Percentiles rank a stretch among this genome's conserved stretches.
Evolutionary conservation across 2,329 filamentous ascomycete genomes (phyloP).

Genomic region (Sclerotinia minor): DNA sequence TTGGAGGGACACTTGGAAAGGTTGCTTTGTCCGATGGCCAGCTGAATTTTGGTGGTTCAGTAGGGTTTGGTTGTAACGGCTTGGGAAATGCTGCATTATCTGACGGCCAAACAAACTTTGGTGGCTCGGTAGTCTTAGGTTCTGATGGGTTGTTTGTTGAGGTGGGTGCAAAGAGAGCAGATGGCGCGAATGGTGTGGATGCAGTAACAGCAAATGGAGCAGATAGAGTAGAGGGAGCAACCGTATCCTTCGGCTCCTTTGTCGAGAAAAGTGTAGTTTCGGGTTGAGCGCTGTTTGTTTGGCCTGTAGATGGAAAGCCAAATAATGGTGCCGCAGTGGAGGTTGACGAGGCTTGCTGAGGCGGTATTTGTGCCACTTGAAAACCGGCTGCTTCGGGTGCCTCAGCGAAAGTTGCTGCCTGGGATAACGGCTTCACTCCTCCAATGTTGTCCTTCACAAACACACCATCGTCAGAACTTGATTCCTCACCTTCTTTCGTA

Average conservation of each 20-base stretch:
- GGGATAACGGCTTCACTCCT: neutral
- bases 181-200: neutral
- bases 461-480: slow-evolving; percentile 40
- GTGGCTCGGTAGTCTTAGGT: neutral
- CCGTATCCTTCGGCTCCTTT: slow-evolving; percentile 2
- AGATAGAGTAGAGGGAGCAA: neutral
- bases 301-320: neutral
- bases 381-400: neutral
- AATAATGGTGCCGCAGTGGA: slow-evolving; percentile 3
- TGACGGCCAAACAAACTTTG: slow-evolving; percentile 20
- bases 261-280: neutral
- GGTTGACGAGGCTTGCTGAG: neutral
- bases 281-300: neutral
- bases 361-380: neutral
- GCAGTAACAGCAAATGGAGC: neutral
- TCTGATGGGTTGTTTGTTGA: neutral
- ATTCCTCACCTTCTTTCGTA: slow-evolving; percentile 12
- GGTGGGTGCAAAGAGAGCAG: neutral
- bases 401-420: neutral
- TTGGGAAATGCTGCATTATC: neutral
- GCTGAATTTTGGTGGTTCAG: slow-evolving; percentile 7
- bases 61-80: neutral
- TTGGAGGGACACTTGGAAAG: neutral
- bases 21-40: slow-evolving; percentile 13
- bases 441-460: slow-evolving; percentile 35